Evolutionary conservation across 176 grass and related monocot genomes (phyloP).

Genomic region (Ampelocalamus luodianensis): DNA sequence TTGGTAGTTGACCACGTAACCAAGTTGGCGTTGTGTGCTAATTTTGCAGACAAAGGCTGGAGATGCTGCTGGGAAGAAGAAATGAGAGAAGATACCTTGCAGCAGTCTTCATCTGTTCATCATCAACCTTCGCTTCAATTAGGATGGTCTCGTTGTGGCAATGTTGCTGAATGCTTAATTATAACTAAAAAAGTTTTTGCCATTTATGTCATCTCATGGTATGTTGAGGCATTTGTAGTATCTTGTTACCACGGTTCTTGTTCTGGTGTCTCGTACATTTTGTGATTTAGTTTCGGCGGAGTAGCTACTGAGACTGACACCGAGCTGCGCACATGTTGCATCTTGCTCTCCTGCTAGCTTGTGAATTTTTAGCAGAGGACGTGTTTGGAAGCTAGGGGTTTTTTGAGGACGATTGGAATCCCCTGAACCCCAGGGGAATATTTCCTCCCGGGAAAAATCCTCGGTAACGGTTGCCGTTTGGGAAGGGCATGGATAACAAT

Average conservation of each 20-base stretch:
- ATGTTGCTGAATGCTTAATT: constrained; percentile 39
- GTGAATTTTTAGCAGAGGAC: background rate
- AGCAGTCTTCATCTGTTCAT: background rate
- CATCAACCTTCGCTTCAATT: constrained; percentile 35
- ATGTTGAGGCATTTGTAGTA: too few relatives aligned
- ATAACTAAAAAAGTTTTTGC: constrained; percentile 42
- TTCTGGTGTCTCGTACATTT: background rate
- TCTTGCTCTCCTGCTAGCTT: background rate
- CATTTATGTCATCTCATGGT: background rate
- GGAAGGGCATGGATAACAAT: too few relatives aligned
- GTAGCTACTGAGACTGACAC: too few relatives aligned
- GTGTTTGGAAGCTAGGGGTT: too few relatives aligned
- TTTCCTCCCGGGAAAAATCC: too few relatives aligned
- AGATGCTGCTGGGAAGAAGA: constrained; percentile 85
- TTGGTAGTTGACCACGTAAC: background rate
- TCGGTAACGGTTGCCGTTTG: too few relatives aligned
- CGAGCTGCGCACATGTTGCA: background rate
- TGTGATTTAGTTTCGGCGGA: background rate
- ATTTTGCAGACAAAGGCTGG: constrained; percentile 87
- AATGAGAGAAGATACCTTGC: constrained; percentile 44
- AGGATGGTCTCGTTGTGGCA: constrained; percentile 23
- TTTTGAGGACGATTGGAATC: too few relatives aligned
- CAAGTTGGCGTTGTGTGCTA: background rate
- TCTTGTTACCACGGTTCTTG: background rate
- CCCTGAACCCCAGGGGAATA: too few relatives aligned